Evolutionary conservation across 2,329 filamentous ascomycete species (phyloP), one percentile per base, ranked within the genome.

Genomic region (Rhinocladiella similis): DNA sequence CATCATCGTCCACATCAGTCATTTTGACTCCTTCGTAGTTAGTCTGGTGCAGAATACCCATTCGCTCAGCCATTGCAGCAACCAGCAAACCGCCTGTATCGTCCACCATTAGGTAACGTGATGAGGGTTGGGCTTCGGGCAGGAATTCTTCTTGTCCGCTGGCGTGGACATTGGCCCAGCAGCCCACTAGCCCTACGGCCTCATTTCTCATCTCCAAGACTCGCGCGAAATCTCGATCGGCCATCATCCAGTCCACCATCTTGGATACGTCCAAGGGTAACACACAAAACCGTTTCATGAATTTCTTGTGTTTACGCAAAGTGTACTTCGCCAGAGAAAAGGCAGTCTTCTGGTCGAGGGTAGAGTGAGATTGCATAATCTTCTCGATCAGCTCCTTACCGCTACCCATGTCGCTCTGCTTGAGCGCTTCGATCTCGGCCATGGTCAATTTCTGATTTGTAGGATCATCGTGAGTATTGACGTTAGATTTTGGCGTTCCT

Each of bases 251-350:
- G 64, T 91, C 83, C 18, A 86, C 85, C 60, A 97, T 77, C 62
- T 85, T 81, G 0, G 86, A 81, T 13, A 95, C 85, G 68, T 97
- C 91, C 64, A 97, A 75, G 0, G 93, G 93, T 50, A 96, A 72
- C 1, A 94, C 84, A 0, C 89, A 90, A 68, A 99, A 97, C 12
- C 91, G 82, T 66, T 89, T 87, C 62, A 97, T 82, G 70, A 96
- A 97, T 74, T 99, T 99, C 70, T 87, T 92, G 62, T 90, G 88
- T 77, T 99, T 99, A 45, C 96, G 81, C 16, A 97, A 78, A 68
- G 94, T 96, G 74, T 99, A 99, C 73, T 99, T 99, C 42, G 93
- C 92, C 56, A 97, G 78, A 2, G 91, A 95, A 68, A 95, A 99
- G 0, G 86, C 82, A 0, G 94, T 97, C 80, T 99, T 99, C 75